These are phyloP conservation scores for Dactylonectria macrodidyma DNA, from an alignment of 2,329 filamentous ascomycete genomes.

Conservation along the genomic window DNA sequence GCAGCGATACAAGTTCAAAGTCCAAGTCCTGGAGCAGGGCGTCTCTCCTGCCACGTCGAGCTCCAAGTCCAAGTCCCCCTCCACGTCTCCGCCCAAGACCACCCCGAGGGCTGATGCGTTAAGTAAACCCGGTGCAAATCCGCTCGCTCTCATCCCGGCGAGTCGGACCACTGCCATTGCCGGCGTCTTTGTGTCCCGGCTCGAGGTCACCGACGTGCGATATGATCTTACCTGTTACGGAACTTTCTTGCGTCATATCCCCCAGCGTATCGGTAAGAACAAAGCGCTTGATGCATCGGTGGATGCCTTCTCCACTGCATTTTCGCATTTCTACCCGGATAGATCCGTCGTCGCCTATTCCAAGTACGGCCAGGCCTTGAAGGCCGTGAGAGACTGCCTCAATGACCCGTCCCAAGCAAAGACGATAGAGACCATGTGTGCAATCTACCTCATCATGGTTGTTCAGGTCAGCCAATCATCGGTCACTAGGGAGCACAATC, in stretches of 20 bases:
- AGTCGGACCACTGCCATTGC: slow-evolving; percentile 49
- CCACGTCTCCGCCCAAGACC: neutral
- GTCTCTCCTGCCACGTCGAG: slow-evolving; percentile 13
- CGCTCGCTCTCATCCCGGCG: slow-evolving; percentile 40
- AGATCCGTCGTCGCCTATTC: slow-evolving; percentile 41
- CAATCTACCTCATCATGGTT: slow-evolving; percentile 56
- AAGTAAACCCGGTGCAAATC: neutral
- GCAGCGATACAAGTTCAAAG: slow-evolving; percentile 65
- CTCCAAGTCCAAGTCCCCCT: slow-evolving; percentile 1
- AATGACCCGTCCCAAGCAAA: slow-evolving; percentile 46
- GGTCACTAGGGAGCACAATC: neutral
- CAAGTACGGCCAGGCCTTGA: slow-evolving; percentile 52
- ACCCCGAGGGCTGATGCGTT: neutral
- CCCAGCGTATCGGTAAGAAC: slow-evolving; percentile 60
- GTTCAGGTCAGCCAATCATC: slow-evolving; percentile 47
- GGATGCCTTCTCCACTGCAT: slow-evolving; percentile 48
- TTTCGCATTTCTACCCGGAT: slow-evolving; percentile 42
- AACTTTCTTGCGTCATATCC: slow-evolving; percentile 60
- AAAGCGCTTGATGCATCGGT: slow-evolving; percentile 60
- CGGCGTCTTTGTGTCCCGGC: slow-evolving; percentile 48
- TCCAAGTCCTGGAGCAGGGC: slow-evolving; percentile 40
- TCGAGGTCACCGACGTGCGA: slow-evolving; percentile 59
- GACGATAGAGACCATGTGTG: slow-evolving; percentile 53
- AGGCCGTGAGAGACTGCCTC: slow-evolving; percentile 45
- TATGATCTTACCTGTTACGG: slow-evolving; percentile 65